Evolutionary conservation across 441 rosid genomes (phyloP).

Genomic region (Melastoma candidum): DNA sequence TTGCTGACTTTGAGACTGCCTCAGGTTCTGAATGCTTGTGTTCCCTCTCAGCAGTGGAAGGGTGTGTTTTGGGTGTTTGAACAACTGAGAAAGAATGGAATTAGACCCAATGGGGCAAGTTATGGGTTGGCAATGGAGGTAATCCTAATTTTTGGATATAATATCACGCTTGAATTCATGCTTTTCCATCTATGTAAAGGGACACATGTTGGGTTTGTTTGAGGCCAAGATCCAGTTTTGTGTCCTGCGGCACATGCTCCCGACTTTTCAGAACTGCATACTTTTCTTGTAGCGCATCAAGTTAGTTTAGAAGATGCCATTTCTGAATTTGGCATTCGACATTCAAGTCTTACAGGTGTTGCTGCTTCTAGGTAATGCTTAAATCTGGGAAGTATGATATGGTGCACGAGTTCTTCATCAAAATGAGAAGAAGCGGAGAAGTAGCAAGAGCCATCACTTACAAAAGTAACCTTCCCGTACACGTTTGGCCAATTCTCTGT

Average conservation of each 20-base stretch:
- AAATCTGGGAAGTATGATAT: conserved; percentile 70
- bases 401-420: conserved; percentile 57
- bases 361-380: conserved; percentile 81
- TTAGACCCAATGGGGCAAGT: conserved; percentile 85
- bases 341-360: conserved; percentile 47
- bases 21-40: conserved; percentile 85
- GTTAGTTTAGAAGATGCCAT: too few species aligned
- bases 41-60: conserved; percentile 75
- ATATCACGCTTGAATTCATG: too few species aligned
- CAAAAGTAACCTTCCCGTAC: conserved; percentile 38
- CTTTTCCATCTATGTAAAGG: too few species aligned
- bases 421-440: conserved; percentile 70
- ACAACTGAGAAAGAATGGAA: conserved; percentile 67
- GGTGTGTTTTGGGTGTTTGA: conserved; percentile 84
- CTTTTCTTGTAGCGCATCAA: too few species aligned
- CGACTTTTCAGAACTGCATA: too few species aligned
- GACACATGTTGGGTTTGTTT: too few species aligned
- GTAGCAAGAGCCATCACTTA: conserved; percentile 68
- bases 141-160: conserved; percentile 6
- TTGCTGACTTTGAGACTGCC: conserved; percentile 11
- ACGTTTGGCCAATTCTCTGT: not conserved
- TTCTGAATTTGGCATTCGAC: too few species aligned
- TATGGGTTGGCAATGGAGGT: conserved; percentile 99
- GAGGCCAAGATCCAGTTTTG: too few species aligned
- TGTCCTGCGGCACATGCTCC: too few species aligned